Evolutionary conservation across 495 filamentous ascomycete genomes (phyloP).

Genomic region (Rhizodiscina lignyota): DNA sequence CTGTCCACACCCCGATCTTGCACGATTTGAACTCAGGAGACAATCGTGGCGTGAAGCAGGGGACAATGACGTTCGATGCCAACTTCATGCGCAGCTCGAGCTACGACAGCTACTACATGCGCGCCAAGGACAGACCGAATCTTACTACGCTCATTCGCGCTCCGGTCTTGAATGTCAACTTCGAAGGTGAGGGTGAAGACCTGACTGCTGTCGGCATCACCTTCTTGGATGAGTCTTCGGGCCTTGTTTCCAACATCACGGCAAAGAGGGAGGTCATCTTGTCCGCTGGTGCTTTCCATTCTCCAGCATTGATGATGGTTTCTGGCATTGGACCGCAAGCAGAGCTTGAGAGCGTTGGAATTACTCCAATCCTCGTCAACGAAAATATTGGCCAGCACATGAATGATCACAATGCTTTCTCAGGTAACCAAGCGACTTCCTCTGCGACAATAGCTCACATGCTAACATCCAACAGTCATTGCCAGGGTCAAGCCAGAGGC

Average conservation of each 20-base stretch:
- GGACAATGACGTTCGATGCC: background rate
- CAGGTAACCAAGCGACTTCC: too few species aligned
- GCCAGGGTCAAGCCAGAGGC: background rate
- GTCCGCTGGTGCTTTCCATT: conserved; percentile 28
- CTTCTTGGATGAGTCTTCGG: background rate
- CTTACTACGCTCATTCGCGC: background rate
- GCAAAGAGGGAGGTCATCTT: conserved; percentile 28
- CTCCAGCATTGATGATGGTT: conserved; percentile 30
- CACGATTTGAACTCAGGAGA: conserved; percentile 2
- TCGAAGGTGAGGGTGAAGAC: background rate
- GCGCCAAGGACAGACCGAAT: conserved; percentile 1
- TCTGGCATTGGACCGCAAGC: conserved; percentile 12
- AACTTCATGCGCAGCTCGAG: conserved; percentile 1
- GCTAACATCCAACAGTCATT: too few species aligned
- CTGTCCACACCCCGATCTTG: conserved; percentile 1
- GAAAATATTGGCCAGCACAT: conserved; percentile 3
- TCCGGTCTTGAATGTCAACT: background rate
- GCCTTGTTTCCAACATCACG: background rate
- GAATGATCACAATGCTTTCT: conserved; percentile 2
- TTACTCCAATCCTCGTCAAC: background rate
- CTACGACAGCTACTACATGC: conserved; percentile 5
- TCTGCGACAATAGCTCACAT: too few species aligned
- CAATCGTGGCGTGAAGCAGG: conserved; percentile 2
- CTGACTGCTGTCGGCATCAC: background rate
- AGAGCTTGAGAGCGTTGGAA: conserved; percentile 1